Evolutionary conservation across 139 green algal species (phyloP).

Genomic region (Trebouxia sp.): DNA sequence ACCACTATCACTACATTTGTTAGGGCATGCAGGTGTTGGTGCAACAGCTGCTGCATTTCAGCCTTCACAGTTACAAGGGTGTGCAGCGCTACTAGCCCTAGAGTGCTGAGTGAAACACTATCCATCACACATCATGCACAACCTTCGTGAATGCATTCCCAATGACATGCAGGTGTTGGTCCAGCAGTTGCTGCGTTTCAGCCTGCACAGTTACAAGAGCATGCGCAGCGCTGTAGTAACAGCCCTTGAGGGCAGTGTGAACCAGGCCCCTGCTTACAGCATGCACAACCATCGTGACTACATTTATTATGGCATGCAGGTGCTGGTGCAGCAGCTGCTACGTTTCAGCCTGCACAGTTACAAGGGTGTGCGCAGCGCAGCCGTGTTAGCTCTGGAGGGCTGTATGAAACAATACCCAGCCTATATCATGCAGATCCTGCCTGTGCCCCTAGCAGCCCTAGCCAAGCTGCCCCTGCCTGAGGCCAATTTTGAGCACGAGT

Average conservation of each 20-base stretch:
- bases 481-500: background rate
- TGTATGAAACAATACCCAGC: conserved; percentile 62
- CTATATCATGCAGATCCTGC: conserved; percentile 46
- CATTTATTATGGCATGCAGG: too few relatives aligned
- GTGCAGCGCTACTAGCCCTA: conserved; percentile 33
- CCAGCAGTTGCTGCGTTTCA: conserved; percentile 35
- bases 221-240: background rate
- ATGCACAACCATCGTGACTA: too few relatives aligned
- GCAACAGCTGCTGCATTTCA: conserved; percentile 35
- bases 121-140: conserved; percentile 37
- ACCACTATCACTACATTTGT: too few relatives aligned
- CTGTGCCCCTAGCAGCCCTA: conserved; percentile 44
- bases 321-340: conserved; percentile 41
- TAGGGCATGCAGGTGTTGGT: conserved; percentile 37
- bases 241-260: conserved; percentile 47
- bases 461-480: conserved; percentile 46
- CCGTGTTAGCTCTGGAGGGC: conserved; percentile 40
- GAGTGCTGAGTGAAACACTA: conserved; percentile 58
- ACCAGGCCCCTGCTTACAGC: conserved; percentile 53
- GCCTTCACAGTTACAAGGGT: conserved; percentile 45
- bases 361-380: conserved; percentile 27
- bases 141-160: too few relatives aligned
- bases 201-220: conserved; percentile 45
- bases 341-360: conserved; percentile 47
- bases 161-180: conserved; percentile 37